Percentiles rank a stretch among this genome's conserved stretches.
Conservation (phyloP, 2,329 filamentous ascomycete genomes). For the Truncatella angustata region DNA sequence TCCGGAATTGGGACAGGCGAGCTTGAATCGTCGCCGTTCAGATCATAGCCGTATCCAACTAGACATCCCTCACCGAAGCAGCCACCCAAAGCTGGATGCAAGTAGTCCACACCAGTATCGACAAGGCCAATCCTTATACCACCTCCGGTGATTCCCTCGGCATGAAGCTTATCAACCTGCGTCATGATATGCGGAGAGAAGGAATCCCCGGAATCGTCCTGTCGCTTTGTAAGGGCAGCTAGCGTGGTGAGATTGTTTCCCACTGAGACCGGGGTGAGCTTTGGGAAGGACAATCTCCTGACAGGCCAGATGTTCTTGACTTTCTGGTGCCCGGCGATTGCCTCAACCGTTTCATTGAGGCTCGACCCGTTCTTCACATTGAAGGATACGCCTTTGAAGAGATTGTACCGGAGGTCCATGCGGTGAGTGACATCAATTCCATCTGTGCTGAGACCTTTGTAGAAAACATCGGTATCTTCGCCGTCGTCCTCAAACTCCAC, state of each 20-base stretch:
- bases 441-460: conserved; percentile 13
- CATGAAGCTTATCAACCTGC: neutral
- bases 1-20: conserved; percentile 31
- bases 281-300: conserved; percentile 17
- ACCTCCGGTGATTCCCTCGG: neutral
- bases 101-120: conserved; percentile 39
- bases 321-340: conserved; percentile 20
- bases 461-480: conserved; percentile 18
- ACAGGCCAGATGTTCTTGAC: conserved; percentile 31
- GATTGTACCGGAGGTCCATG: conserved; percentile 17
- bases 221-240: conserved; percentile 11
- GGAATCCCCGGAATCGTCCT: neutral
- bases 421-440: conserved; percentile 15
- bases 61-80: conserved; percentile 49
- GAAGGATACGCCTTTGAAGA: conserved; percentile 23
- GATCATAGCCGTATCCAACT: conserved; percentile 45
- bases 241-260: conserved; percentile 30
- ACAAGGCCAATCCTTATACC: neutral
- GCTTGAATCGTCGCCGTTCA: conserved; percentile 39
- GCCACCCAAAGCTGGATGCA: conserved; percentile 49
- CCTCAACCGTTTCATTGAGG: conserved; percentile 12
- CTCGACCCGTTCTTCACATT: conserved; percentile 7
- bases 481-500: conserved; percentile 18
- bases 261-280: conserved; percentile 13
- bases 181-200: conserved; percentile 3